Conservation (phyloP, 2,329 filamentous ascomycete species). For the Aureobasidium pullulans region DNA sequence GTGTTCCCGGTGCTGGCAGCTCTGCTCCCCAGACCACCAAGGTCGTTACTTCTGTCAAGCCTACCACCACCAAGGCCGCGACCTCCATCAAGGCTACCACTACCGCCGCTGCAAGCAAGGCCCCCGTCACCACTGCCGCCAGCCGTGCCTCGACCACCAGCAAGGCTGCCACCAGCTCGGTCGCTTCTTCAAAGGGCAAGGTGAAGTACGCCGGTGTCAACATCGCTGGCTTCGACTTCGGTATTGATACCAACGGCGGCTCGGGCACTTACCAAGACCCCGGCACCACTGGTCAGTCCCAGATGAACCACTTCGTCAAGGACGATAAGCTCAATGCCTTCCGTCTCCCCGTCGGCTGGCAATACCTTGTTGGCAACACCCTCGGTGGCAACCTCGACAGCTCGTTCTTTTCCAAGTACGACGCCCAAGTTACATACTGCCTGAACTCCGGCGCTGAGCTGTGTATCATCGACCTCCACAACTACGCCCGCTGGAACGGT, state of each 20-base stretch:
- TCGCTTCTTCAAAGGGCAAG: slow-evolving; percentile 16
- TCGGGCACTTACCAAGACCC: slow-evolving; percentile 28
- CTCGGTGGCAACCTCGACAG: slow-evolving; percentile 18
- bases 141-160: not conserved
- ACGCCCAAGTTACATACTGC: slow-evolving; percentile 17
- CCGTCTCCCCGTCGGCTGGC: slow-evolving; percentile 43
- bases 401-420: slow-evolving; percentile 16
- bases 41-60: not conserved
- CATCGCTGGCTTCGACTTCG: slow-evolving; percentile 29
- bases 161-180: not conserved
- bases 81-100: not conserved
- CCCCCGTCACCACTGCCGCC: not conserved
- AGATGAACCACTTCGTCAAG: slow-evolving; percentile 47
- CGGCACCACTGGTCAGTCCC: slow-evolving; percentile 21
- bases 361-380: slow-evolving; percentile 18
- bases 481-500: slow-evolving; percentile 48
- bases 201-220: slow-evolving; percentile 26
- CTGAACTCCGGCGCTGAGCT: slow-evolving; percentile 15
- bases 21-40: not conserved
- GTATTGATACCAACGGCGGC: slow-evolving; percentile 32
- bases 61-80: not conserved
- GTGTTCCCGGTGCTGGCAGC: slow-evolving; percentile 17
- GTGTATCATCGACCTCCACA: slow-evolving; percentile 25
- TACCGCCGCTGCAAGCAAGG: no score
- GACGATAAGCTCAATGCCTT: slow-evolving; percentile 50